These are phyloP conservation scores for Pinus albicaulis DNA, from an alignment of 75 land plant species.

Conservation along the genomic window DNA sequence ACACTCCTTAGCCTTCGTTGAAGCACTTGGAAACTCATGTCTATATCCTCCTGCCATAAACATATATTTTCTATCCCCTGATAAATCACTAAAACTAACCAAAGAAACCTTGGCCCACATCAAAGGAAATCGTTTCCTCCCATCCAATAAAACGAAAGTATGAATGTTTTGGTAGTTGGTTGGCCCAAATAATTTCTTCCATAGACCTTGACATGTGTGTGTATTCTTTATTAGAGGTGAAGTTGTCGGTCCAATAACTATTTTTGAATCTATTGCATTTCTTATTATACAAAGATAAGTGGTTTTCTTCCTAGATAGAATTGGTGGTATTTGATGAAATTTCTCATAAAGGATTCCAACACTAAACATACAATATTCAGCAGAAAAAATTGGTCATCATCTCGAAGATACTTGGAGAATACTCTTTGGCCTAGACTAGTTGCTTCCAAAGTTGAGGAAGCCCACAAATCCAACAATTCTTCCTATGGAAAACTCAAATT, in stretches of 20 bases:
- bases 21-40: neutral
- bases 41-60: neutral
- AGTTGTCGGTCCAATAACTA: neutral
- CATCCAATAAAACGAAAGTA: neutral
- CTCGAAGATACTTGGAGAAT: neutral
- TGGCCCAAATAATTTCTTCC: neutral
- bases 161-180: constrained; percentile 1
- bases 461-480: constrained; percentile 67
- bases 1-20: neutral
- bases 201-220: neutral
- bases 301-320: neutral
- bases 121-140: neutral
- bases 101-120: neutral
- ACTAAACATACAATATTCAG: constrained; percentile 22
- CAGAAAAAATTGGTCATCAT: constrained; percentile 12
- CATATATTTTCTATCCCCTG: neutral
- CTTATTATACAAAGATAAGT: neutral
- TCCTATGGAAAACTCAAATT: neutral
- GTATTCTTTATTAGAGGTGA: neutral
- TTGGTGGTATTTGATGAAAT: neutral
- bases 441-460: constrained; percentile 30
- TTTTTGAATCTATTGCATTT: neutral
- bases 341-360: constrained; percentile 43
- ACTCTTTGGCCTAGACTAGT: constrained; percentile 24
- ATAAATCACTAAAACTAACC: neutral